Base-by-base conservation (phyloP, 2,329 filamentous ascomycete genomes). In the Massarina eburnea region DNA sequence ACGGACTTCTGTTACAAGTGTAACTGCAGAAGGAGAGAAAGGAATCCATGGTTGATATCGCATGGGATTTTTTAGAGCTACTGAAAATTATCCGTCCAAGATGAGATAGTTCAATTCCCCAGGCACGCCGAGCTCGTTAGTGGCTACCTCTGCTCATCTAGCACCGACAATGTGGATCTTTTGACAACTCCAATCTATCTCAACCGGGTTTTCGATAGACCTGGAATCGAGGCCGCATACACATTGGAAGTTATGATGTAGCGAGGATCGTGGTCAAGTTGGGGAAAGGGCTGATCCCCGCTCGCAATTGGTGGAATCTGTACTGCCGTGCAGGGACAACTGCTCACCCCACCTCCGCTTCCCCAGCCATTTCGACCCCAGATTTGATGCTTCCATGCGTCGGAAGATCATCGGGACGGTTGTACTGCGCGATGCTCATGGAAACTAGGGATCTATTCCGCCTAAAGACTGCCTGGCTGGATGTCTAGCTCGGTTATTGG, bases 361-460 rank as follows among this genome's bases (percentile, higher is more conserved):
- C 40, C 45, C 41, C 41, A 35, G 19, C 40, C 29, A 17, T 9
- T 8, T 30, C 15, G 2, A 43, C 46, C 46, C 46, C 41, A 41
- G 37, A 41, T 22, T 48, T 41, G 41, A 43, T 19, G 27, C 27
- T 27, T 34, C 7, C 26, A 33, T 36, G 42, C 21, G 24, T 8
- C 34, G 22, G 24, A 21, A 14, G 27, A 33, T 39, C 45, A 38
- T 12, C 17, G 41, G 41, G 38, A 43, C 37, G 34, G 17, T 21
- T 34, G 20, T 18, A 17, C 26, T 15, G 18, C 14, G 33, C 22
- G 30, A 18, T 19, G 33, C 8, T 35, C 44, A 51, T 57, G 61
- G 61, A 57, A 45, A 49, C 57, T 62, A 62, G 59, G 57, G 41
- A 47, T 51, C 34, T 4, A 8, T 57, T 53, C 59, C 61, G 59